Base-by-base conservation (phyloP, 2,329 filamentous ascomycete genomes). In the Paramyrothecium roridum region DNA sequence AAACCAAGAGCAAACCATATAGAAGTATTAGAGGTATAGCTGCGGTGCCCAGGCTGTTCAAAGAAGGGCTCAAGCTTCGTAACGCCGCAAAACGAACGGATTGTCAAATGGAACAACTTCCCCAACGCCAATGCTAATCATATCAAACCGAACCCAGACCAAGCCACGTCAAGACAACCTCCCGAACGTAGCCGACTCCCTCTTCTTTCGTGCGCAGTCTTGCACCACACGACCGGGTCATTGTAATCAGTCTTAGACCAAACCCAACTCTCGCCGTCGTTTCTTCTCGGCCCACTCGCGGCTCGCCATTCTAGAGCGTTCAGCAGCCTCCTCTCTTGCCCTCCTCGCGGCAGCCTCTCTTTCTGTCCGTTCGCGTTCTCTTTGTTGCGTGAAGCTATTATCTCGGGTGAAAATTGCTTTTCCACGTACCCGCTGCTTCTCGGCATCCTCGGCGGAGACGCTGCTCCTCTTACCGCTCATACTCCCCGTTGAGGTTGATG, bases 221-320 rank as follows among this genome's bases (percentile, higher is more conserved):
- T 4, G 26, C 4, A 30, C 26, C 26, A 10, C 26, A 4, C 10
- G 4, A 10, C 26, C 26, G 10, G 26, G 26, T 30, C 6, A 10
- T 10, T 30, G 26, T 10, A 30, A 10, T 4, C 10, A 10, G 26
- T 57, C 54, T 30, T 60, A 61, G 37, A 48, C 59, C 43, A 63
- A 48, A 23, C 63, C 61, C 46, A 59, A 50, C 54, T 72, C 70
- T 64, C 76, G 80, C 19, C 67, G 72, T 40, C 75, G 74, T 65
- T 82, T 80, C 69, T 80, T 84, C 65, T 85, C 82, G 12, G 83
- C 83, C 83, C 84, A 87, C 61, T 85, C 81, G 34, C 83, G 78
- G 60, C 83, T 83, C 56, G 81, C 76, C 65, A 77, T 74, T 53
- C 84, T 77, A 53, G 82, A 84, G 63, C 81, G 76, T 68, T 87